Percentiles rank a stretch among this genome's conserved stretches.
Evolutionary conservation across 495 filamentous ascomycete genomes (phyloP).

Genomic region (Physcia stellaris): DNA sequence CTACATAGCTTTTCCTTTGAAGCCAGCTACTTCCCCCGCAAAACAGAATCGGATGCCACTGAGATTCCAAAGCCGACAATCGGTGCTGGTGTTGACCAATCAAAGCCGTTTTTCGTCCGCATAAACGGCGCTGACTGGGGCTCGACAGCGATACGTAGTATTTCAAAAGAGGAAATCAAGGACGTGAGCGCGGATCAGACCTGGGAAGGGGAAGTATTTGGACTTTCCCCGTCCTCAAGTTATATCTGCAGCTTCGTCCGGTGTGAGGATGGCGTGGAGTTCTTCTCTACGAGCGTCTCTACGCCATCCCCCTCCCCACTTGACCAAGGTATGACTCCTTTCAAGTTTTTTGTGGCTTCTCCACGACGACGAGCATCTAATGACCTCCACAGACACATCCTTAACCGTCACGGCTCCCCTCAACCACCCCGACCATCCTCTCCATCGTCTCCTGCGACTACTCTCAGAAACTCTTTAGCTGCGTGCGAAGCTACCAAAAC

Average conservation of each 20-base stretch:
- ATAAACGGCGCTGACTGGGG: slow-evolving; percentile 86
- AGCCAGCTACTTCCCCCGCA: slow-evolving; percentile 47
- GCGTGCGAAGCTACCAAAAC: slow-evolving; percentile 64
- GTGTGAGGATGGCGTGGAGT: slow-evolving; percentile 53
- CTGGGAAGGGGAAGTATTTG: slow-evolving; percentile 80
- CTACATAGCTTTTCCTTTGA: slow-evolving; percentile 73
- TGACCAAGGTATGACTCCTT: slow-evolving; percentile 43
- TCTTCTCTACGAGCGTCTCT: slow-evolving; percentile 68
- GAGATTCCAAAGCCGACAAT: slow-evolving; percentile 5
- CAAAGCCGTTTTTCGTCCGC: slow-evolving; percentile 72
- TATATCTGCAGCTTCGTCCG: slow-evolving; percentile 79
- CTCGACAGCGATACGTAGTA: slow-evolving; percentile 54
- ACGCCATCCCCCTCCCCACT: slow-evolving; percentile 57
- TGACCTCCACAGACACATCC: no score
- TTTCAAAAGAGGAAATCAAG: slow-evolving; percentile 32
- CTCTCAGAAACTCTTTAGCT: slow-evolving; percentile 73
- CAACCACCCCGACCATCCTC: slow-evolving; percentile 64
- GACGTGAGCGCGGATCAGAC: slow-evolving; percentile 33
- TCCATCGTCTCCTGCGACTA: slow-evolving; percentile 80
- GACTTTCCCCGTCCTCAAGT: slow-evolving; percentile 70
- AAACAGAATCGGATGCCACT: slow-evolving; percentile 3
- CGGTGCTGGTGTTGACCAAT: slow-evolving; percentile 39
- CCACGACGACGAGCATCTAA: no score
- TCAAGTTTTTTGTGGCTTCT: neutral
- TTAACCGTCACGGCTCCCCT: no score